A percentile compares a stretch with the other conserved stretches of the same genome.
Conservation (phyloP, 352 stramenopile genomes). For the Achlya hypogyna region DNA sequence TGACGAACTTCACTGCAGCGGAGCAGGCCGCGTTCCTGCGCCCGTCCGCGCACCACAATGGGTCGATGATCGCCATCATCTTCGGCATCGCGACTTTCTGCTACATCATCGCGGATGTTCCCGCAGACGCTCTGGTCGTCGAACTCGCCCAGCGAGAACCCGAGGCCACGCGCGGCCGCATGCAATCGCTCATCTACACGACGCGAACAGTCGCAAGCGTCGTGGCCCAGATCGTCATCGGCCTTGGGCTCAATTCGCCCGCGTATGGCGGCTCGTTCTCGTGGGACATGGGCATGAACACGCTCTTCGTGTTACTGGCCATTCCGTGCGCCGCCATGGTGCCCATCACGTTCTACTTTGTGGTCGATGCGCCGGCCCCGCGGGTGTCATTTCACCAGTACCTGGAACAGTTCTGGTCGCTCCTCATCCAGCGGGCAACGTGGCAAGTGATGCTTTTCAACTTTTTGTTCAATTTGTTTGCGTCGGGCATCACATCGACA, state of each 20-base stretch:
- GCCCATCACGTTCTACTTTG: conserved; percentile 10
- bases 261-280: conserved; percentile 48
- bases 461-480: conserved; percentile 42
- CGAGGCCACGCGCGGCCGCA: conserved; percentile 30
- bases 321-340: conserved; percentile 8
- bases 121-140: conserved; percentile 37
- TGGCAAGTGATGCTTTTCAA: conserved; percentile 22
- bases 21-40: conserved; percentile 18
- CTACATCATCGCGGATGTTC: conserved; percentile 36
- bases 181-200: conserved; percentile 38
- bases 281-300: conserved; percentile 37
- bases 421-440: conserved; percentile 15
- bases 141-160: conserved; percentile 50
- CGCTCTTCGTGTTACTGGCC: conserved; percentile 30
- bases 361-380: not conserved
- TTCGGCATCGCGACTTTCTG: conserved; percentile 46
- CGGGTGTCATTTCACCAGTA: conserved; percentile 7
- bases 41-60: conserved; percentile 30
- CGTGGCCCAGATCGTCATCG: conserved; percentile 37
- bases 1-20: not conserved
- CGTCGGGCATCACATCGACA: conserved; percentile 27
- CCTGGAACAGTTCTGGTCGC: conserved; percentile 14
- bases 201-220: conserved; percentile 29
- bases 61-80: conserved; percentile 43
- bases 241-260: conserved; percentile 44